phyloP scores from a whole-genome alignment of 2,329 filamentous ascomycete species.

The Sclerotinia borealis region DNA sequence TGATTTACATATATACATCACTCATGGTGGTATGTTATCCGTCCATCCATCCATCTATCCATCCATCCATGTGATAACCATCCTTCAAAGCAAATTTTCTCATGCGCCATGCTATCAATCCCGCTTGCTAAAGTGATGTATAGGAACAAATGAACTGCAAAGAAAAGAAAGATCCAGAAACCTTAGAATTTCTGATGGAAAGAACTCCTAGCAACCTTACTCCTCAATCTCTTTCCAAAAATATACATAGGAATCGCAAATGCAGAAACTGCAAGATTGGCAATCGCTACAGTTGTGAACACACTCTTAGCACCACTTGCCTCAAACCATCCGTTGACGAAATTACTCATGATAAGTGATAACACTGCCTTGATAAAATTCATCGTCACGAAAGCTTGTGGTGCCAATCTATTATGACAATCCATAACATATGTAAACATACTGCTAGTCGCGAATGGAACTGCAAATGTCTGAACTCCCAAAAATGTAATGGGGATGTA shows the following conservation, averaged over 20 bases:
- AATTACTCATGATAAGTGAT: slow-evolving; percentile 30
- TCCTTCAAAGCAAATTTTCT: not conserved
- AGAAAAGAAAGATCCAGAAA: not conserved
- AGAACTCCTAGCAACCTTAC: slow-evolving; percentile 21
- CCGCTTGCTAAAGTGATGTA: not conserved
- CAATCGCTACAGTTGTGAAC: slow-evolving; percentile 20
- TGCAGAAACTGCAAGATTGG: slow-evolving; percentile 19
- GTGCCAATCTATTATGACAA: slow-evolving; percentile 36
- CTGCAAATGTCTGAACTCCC: slow-evolving; percentile 33
- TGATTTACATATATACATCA: not conserved
- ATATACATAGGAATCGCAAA: slow-evolving; percentile 29
- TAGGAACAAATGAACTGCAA: not conserved
- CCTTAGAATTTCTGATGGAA: slow-evolving; percentile 21
- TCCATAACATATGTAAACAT: slow-evolving; percentile 38
- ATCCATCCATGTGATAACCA: not conserved
- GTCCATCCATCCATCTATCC: not conserved
- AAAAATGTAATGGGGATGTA: slow-evolving; percentile 33
- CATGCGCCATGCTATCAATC: not conserved
- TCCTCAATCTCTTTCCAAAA: slow-evolving; percentile 32
- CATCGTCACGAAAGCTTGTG: slow-evolving; percentile 38
- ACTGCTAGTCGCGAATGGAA: slow-evolving; percentile 35
- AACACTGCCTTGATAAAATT: slow-evolving; percentile 37
- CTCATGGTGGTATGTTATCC: too few species aligned
- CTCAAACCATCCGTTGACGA: slow-evolving; percentile 28
- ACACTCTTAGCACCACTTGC: slow-evolving; percentile 25